Conservation (phyloP, 176 grass and related monocot genomes). For the Saccharum officinarum region DNA sequence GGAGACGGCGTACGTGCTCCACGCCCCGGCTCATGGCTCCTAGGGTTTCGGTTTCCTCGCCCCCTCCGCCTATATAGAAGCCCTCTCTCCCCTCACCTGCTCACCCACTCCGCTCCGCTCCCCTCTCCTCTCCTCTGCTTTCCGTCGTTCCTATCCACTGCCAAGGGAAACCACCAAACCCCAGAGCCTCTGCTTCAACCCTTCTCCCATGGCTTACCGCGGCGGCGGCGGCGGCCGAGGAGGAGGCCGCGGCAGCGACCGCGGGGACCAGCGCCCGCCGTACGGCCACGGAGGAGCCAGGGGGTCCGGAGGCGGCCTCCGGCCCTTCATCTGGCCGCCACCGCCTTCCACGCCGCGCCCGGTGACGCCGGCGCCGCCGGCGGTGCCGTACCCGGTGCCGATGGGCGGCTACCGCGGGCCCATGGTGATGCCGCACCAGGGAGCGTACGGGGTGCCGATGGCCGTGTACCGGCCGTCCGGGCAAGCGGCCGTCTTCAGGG, state of each 20-base stretch:
- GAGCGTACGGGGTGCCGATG: not conserved
- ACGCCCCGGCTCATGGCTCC: not conserved
- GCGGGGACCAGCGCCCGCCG: not conserved
- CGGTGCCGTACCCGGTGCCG: not conserved
- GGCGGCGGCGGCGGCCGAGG: conserved; percentile 17
- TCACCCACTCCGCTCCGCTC: not conserved
- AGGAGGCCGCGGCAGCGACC: conserved; percentile 31
- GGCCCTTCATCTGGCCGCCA: conserved; percentile 42
- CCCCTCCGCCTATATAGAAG: conserved; percentile 1
- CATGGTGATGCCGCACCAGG: not conserved
- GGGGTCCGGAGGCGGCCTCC: not conserved
- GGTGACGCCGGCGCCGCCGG: not conserved
- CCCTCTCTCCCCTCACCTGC: not conserved
- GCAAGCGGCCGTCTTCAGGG: not conserved
- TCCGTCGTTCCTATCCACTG: not conserved
- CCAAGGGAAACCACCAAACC: not conserved
- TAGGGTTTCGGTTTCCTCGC: conserved; percentile 34
- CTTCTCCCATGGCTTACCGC: conserved; percentile 45
- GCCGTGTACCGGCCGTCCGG: conserved; percentile 10
- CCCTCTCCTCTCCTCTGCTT: too few species aligned
- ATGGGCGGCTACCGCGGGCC: conserved; percentile 14
- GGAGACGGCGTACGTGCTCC: not conserved
- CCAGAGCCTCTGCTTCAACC: not conserved
- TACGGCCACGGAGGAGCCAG: not conserved
- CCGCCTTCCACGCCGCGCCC: not conserved